Percentiles rank a stretch among this genome's conserved stretches.
phyloP scores from a whole-genome alignment of 768 basidiomycete genomes.

The Kwoniella shandongensis region DNA sequence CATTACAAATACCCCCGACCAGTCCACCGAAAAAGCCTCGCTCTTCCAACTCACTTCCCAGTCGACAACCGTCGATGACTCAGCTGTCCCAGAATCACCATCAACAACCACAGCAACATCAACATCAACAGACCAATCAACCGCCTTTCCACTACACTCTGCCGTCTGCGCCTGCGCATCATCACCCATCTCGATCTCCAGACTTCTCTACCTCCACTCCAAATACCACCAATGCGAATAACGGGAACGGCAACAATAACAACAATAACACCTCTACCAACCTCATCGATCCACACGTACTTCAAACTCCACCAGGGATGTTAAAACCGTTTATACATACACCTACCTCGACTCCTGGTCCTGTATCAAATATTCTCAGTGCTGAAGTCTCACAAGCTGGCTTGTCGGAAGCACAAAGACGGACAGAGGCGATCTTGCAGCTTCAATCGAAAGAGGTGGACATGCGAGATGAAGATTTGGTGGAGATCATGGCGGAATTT shows the following conservation, averaged over 20 bases:
- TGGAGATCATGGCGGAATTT: constrained; percentile 41
- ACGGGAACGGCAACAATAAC: neutral
- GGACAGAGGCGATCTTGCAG: constrained; percentile 36
- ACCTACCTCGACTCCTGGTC: neutral
- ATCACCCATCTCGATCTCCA: constrained; percentile 7
- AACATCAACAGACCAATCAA: neutral
- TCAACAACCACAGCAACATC: constrained; percentile 9
- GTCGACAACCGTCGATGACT: neutral
- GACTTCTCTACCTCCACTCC: constrained; percentile 7
- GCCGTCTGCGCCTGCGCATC: neutral
- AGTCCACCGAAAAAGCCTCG: constrained; percentile 27
- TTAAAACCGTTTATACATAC: constrained; percentile 1
- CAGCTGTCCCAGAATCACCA: neutral
- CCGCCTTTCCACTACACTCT: neutral
- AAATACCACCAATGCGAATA: neutral
- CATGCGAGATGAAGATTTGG: constrained; percentile 39
- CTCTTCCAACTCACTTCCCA: neutral
- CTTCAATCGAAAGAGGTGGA: constrained; percentile 19
- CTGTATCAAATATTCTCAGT: neutral
- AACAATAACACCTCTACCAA: neutral
- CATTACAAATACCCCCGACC: constrained; percentile 5
- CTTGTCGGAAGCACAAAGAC: constrained; percentile 31
- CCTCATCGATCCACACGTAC: constrained; percentile 8
- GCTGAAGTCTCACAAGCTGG: constrained; percentile 15
- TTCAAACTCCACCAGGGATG: constrained; percentile 4